Base-by-base conservation (phyloP, 1,284 basidiomycete genomes). In the Ceratobasidium sp. region DNA sequence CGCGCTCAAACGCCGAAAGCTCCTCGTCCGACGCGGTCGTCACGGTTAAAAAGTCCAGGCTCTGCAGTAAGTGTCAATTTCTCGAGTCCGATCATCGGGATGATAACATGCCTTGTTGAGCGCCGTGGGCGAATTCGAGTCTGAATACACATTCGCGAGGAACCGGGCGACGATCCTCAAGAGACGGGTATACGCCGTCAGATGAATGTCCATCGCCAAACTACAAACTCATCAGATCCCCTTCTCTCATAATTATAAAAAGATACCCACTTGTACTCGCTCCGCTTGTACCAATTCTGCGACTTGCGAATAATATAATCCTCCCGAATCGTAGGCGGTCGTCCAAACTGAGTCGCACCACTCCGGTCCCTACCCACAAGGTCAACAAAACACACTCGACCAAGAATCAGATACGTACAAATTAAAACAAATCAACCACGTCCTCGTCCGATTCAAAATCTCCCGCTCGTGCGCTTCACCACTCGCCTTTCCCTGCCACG, bases 401-500 rank as follows among this genome's bases (percentile, higher is more conserved):
- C 8, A 19, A 57, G 22, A 11, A 13, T 15, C 19, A 15, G 25
- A 44, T 5, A 57, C 73, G 44, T 51, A 75, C 73, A 95, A 81
- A 82, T 94, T 94, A 84, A 92, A 95, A 83, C 94, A 95, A 76
- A 93, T 91, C 87, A 95, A 89, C 95, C 94, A 96, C 25, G 93
- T 90, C 19, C 95, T 86, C 54, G 89, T 90, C 76, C 91, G 89
- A 82, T 96, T 96, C 67, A 96, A 83, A 59, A 93, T 87, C 84
- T 96, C 95, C 19, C 94, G 88, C 81, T 93, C 92, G 78, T 93
- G 89, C 64, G 85, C 87, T 82, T 93, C 91, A 34, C 86, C 88
- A 78, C 87, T 90, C 19, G 91, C 88, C 80, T 90, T 90, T 29
- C 86, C 86, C 7, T 86, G 85, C 5, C 89, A 87, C 22, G 89